Evolutionary conservation across 805 yeast species (phyloP).

Genomic region (Candida parachauliodes): DNA sequence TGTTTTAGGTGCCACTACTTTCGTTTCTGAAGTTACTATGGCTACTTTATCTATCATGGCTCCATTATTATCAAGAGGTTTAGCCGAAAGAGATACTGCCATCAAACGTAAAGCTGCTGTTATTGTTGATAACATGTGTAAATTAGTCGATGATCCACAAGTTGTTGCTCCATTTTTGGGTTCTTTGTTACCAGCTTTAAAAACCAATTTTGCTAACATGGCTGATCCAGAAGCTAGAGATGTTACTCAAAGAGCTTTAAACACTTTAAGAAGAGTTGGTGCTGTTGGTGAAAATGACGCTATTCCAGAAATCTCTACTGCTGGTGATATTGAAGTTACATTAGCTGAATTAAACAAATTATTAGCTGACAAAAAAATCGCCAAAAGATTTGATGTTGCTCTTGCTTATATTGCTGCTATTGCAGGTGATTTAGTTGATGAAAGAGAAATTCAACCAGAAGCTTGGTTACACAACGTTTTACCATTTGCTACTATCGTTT

Average conservation of each 20-base stretch:
- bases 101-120: conserved; percentile 99
- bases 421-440: conserved; percentile 99
- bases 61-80: conserved; percentile 98
- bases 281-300: conserved; percentile 84
- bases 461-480: conserved; percentile 87
- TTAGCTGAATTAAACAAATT: conserved; percentile 74
- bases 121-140: conserved; percentile 99
- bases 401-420: conserved; percentile 85
- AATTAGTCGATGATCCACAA: conserved; percentile 99
- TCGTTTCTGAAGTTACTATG: conserved; percentile 98
- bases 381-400: conserved; percentile 75
- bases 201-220: conserved; percentile 89
- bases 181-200: conserved; percentile 93
- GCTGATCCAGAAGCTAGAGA: conserved; percentile 99
- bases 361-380: conserved; percentile 62
- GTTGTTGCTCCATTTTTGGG: conserved; percentile 99
- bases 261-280: conserved; percentile 98
- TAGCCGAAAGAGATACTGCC: conserved; percentile 98
- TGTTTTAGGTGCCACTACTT: conserved; percentile 98
- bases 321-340: conserved; percentile 94
- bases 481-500: conserved; percentile 94
- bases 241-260: conserved; percentile 94
- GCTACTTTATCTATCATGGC: conserved; percentile 99
- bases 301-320: conserved; percentile 96
- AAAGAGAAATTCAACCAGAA: conserved; percentile 86